Evolutionary conservation across 306 rosid species (phyloP).

Genomic region (Morella rubra): DNA sequence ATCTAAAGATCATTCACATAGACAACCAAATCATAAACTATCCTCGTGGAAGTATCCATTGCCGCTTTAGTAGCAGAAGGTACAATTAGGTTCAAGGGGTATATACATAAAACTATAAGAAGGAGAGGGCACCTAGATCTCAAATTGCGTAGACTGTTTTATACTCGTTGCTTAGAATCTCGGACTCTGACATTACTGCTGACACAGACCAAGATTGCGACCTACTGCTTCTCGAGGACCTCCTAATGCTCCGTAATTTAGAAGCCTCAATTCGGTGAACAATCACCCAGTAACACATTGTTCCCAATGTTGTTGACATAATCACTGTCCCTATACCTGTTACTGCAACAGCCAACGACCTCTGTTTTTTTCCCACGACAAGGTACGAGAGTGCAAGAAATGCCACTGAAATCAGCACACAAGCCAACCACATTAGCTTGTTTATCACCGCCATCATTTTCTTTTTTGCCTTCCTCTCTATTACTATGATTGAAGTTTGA

Average conservation of each 20-base stretch:
- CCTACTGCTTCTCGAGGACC: conserved; percentile 54
- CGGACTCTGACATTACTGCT: conserved; percentile 49
- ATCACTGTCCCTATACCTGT: conserved; percentile 69
- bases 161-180: conserved; percentile 43
- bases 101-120: not conserved
- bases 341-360: conserved; percentile 60
- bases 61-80: not conserved
- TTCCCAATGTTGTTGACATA: conserved; percentile 70
- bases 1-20: not conserved
- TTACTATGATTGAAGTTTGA: conserved; percentile 74
- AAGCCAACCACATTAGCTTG: conserved; percentile 83
- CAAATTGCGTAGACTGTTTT: conserved; percentile 69
- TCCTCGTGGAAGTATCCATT: not conserved
- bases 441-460: conserved; percentile 66
- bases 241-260: conserved; percentile 47
- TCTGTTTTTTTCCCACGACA: conserved; percentile 59
- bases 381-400: conserved; percentile 74
- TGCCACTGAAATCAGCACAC: conserved; percentile 72
- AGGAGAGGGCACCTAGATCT: conserved; percentile 22
- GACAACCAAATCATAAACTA: not conserved
- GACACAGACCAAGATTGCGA: conserved; percentile 52
- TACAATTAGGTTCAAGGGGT: not conserved
- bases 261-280: conserved; percentile 58
- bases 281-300: conserved; percentile 71
- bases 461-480: conserved; percentile 64